Conservation (phyloP, 2,329 filamentous ascomycete species). For the Ophiostoma tasmaniense region DNA sequence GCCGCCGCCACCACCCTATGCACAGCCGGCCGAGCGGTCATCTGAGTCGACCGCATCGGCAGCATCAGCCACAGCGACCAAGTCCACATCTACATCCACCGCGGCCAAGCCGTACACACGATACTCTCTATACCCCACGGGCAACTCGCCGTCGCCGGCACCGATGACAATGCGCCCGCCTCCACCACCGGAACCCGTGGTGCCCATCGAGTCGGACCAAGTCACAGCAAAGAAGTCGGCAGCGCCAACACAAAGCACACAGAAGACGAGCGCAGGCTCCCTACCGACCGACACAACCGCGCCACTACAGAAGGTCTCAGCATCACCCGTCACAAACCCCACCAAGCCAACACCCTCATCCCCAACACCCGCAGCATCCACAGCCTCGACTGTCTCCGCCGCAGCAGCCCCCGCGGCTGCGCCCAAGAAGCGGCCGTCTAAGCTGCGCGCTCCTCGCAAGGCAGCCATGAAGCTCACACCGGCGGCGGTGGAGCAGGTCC, state of each 20-base stretch:
- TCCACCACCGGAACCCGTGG: constrained; percentile 12
- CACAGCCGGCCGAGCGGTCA: constrained; percentile 1
- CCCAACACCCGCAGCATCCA: not conserved
- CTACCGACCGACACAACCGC: not conserved
- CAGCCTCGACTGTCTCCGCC: not conserved
- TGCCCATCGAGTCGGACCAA: constrained; percentile 22
- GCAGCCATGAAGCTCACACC: constrained; percentile 83
- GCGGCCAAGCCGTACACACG: constrained; percentile 18
- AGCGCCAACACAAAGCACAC: not conserved
- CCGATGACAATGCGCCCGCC: constrained; percentile 16
- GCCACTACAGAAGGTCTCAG: not conserved
- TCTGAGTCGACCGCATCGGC: not conserved
- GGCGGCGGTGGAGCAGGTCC: constrained; percentile 69
- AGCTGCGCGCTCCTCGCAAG: constrained; percentile 67
- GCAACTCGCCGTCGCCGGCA: not conserved
- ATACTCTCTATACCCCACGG: constrained; percentile 16
- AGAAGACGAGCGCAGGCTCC: not conserved
- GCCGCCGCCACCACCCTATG: constrained; percentile 24
- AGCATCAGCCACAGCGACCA: not conserved
- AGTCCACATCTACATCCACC: constrained; percentile 5
- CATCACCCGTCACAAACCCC: not conserved
- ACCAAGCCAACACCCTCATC: not conserved
- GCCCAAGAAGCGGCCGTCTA: constrained; percentile 47
- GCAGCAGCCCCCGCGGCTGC: constrained; percentile 32
- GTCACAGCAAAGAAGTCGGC: not conserved